Conservation (phyloP, 2,329 filamentous ascomycete genomes). For the Monosporascus sp. region DNA sequence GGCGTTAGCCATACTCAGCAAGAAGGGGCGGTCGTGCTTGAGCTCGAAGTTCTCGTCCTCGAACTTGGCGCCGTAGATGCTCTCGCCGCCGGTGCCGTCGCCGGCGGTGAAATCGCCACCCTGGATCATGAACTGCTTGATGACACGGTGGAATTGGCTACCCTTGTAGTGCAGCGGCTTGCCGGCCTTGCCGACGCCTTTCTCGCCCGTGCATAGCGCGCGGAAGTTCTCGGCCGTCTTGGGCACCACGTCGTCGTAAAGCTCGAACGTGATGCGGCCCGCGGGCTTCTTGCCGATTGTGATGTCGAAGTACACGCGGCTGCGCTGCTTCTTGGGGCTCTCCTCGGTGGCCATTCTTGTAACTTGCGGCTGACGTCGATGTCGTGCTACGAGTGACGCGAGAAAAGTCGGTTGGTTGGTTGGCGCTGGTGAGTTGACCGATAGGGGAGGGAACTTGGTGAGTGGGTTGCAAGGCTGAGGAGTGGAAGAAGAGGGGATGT, state of each 20-base stretch:
- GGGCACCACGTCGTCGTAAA: constrained; percentile 72
- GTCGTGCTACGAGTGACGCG: not conserved
- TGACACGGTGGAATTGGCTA: constrained; percentile 89
- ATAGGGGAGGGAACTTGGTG: not conserved
- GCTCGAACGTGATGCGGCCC: constrained; percentile 81
- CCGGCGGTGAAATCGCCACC: constrained; percentile 94
- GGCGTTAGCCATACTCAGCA: constrained; percentile 97
- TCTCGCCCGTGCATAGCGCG: constrained; percentile 89
- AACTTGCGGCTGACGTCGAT: not conserved
- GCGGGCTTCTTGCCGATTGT: constrained; percentile 67
- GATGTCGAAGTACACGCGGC: constrained; percentile 91
- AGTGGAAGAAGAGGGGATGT: not conserved
- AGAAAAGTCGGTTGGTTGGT: not conserved
- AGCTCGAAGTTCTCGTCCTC: constrained; percentile 91
- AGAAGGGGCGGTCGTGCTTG: constrained; percentile 89
- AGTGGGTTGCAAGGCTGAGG: not conserved
- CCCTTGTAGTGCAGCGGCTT: constrained; percentile 92
- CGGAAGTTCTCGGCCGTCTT: constrained; percentile 98
- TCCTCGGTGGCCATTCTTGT: constrained; percentile 30
- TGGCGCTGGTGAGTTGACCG: not conserved
- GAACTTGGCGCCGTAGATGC: constrained; percentile 96
- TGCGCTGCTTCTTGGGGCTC: constrained; percentile 47
- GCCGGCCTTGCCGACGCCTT: constrained; percentile 74
- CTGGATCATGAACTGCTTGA: constrained; percentile 99
- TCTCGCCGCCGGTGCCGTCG: constrained; percentile 93